Evolutionary conservation across 371 early-diverging fungal species (phyloP).

Genomic region (Mortierella sp.): DNA sequence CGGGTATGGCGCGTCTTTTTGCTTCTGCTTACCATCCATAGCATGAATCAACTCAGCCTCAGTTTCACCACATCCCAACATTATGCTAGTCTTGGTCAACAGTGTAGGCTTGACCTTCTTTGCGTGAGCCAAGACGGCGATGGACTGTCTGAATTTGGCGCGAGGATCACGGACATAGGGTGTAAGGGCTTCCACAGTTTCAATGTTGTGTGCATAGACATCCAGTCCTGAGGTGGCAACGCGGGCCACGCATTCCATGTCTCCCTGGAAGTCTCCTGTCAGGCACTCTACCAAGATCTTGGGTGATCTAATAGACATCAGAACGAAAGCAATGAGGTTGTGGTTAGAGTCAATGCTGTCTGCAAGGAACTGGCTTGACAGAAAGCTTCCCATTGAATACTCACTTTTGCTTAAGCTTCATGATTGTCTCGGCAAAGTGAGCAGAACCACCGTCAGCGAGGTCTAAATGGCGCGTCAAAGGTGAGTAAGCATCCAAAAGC

Average conservation of each 20-base stretch:
- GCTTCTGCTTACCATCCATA: slow-evolving; percentile 68
- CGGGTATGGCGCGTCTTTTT: too few relatives aligned
- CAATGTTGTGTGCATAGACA: slow-evolving; percentile 98
- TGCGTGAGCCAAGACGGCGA: slow-evolving; percentile 89
- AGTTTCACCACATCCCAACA: slow-evolving; percentile 97
- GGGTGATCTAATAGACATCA: slow-evolving; percentile 71
- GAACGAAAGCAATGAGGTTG: too few relatives aligned
- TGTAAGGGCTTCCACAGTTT: slow-evolving; percentile 94
- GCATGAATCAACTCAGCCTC: slow-evolving; percentile 93
- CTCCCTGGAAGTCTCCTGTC: slow-evolving; percentile 95
- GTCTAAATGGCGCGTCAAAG: too few relatives aligned
- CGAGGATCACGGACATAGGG: slow-evolving; percentile 94
- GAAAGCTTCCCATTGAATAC: slow-evolving; percentile 9
- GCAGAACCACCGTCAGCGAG: slow-evolving; percentile 92
- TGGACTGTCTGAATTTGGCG: slow-evolving; percentile 93
- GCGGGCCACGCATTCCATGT: slow-evolving; percentile 76
- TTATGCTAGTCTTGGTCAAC: slow-evolving; percentile 96
- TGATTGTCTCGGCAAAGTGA: slow-evolving; percentile 95
- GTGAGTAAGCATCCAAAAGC: too few relatives aligned
- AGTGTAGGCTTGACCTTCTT: slow-evolving; percentile 82
- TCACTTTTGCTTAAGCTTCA: slow-evolving; percentile 85
- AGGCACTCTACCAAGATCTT: slow-evolving; percentile 95
- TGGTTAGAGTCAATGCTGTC: too few relatives aligned
- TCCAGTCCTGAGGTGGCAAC: slow-evolving; percentile 94
- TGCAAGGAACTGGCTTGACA: too few relatives aligned